Evolutionary conservation across 352 stramenopile species (phyloP).

Genomic region (Labyrinthula sp.): DNA sequence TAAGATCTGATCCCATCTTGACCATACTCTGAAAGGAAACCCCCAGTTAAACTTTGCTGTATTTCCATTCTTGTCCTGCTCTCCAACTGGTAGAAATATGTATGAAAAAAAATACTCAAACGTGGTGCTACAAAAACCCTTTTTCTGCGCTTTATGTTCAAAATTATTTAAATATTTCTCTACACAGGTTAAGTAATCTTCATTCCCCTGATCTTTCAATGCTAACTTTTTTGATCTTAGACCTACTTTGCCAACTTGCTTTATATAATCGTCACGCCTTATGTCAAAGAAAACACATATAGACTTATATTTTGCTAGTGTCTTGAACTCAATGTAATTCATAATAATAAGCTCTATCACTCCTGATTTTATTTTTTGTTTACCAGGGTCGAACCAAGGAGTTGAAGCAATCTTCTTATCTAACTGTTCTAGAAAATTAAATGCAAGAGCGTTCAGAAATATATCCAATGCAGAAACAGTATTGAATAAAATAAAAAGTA

Average conservation of each 20-base stretch:
- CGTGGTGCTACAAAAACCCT: too few species aligned
- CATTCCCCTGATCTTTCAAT: too few species aligned
- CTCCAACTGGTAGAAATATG: too few species aligned
- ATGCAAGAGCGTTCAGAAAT: constrained; percentile 35
- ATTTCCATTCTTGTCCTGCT: too few species aligned
- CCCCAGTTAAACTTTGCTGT: too few species aligned
- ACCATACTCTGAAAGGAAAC: too few species aligned
- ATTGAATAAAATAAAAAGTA: constrained; percentile 38
- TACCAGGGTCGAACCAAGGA: constrained; percentile 32
- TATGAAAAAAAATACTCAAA: too few species aligned
- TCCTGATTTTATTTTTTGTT: constrained; percentile 25
- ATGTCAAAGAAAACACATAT: constrained; percentile 20
- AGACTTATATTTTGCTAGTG: constrained; percentile 12
- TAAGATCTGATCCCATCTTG: constrained; percentile 27
- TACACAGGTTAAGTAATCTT: too few species aligned
- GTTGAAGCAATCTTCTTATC: constrained; percentile 32
- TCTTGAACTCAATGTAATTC: constrained; percentile 9
- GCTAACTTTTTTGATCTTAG: too few species aligned
- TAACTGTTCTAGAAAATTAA: constrained; percentile 35
- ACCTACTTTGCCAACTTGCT: not conserved
- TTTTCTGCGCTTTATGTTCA: too few species aligned
- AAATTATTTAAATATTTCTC: too few species aligned
- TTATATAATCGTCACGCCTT: not conserved
- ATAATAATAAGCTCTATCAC: constrained; percentile 27
- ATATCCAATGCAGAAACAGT: constrained; percentile 34